Base-by-base conservation (phyloP, 352 stramenopile genomes). In the Blastocystis sp. region DNA sequence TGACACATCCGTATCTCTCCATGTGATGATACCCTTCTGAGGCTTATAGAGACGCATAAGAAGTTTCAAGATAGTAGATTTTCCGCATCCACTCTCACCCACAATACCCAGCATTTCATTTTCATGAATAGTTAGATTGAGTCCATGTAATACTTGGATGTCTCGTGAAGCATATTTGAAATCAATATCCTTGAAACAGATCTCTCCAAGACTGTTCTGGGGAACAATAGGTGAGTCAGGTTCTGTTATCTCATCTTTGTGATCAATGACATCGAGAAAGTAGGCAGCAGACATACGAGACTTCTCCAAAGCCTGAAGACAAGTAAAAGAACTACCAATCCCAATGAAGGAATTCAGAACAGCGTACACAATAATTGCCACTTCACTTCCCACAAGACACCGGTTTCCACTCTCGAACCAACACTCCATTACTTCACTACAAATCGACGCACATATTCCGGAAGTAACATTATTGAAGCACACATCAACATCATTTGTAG, bases 331-430 rank as follows among this genome's bases (percentile, higher is more conserved):
- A 42, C 94, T 93, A 1, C 93, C 93, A 11, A 95, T 90, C 6
- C 92, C 92, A 91, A 95, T 94, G 15, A 93, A 93, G 4, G 92
- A 92, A 90, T 94, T 92, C 44, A 95, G 92, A 3, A 95, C 76
- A 5, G 91, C 56, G 82, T 93, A 95, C 57, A 95, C 94, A 40
- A 95, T 91, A 0, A 91, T 94, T 9, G 95, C 58, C 15, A 95
- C 93, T 66, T 92, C 90, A 17, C 93, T 69, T 92, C 30, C 93
- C 92, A 78, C 94, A 84, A 88, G 94, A 95, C 77, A 93, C 94
- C 1, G 75, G 4, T 54, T 48, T 5, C 22, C 24, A 19, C 35
- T 33, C 3, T 89, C 30, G 48, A 60, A 80, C 81, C 62, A 87
- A 33, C 64, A 87, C 22, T 17, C 17, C 35, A 22, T 40, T n/a